Evolutionary conservation across 179 eudicot species (phyloP).

Genomic region (Patellifolia procumbens): DNA sequence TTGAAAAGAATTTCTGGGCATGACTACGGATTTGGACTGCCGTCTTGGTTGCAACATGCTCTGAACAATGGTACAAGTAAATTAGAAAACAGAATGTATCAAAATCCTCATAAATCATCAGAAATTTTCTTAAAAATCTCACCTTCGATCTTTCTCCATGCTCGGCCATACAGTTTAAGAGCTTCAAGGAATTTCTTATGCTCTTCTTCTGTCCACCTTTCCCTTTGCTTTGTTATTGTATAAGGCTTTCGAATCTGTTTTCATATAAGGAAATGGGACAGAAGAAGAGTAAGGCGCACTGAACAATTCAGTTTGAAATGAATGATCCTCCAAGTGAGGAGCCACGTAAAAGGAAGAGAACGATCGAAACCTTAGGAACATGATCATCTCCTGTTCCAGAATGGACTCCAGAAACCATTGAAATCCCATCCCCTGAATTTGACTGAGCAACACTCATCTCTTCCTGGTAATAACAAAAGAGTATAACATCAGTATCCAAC

Average conservation of each 20-base stretch:
- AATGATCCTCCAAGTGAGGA: constrained; percentile 12
- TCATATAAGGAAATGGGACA: constrained; percentile 14
- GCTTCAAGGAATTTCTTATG: constrained; percentile 90
- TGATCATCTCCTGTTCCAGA: constrained; percentile 41
- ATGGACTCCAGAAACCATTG: constrained; percentile 24
- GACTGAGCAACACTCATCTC: constrained; percentile 36
- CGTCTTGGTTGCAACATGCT: constrained; percentile 86
- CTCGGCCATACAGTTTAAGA: constrained; percentile 76
- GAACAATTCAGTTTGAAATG: constrained; percentile 8
- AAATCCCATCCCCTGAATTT: constrained; percentile 18
- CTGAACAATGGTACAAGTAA: constrained; percentile 42
- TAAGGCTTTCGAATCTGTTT: constrained; percentile 81
- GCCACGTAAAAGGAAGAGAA: constrained; percentile 4
- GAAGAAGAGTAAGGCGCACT: constrained; percentile 25
- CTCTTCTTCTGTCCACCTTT: constrained; percentile 96
- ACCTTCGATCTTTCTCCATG: constrained; percentile 96
- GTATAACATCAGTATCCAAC: constrained; percentile 10
- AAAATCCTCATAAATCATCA: neutral
- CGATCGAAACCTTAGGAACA: constrained; percentile 59
- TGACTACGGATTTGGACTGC: constrained; percentile 98
- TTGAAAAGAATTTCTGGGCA: constrained; percentile 94
- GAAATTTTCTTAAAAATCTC: neutral
- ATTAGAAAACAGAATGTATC: neutral
- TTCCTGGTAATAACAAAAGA: constrained; percentile 37
- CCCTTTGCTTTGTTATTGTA: constrained; percentile 90